Base-by-base conservation (phyloP, 495 filamentous ascomycete genomes). In the Penicillium soppii region DNA sequence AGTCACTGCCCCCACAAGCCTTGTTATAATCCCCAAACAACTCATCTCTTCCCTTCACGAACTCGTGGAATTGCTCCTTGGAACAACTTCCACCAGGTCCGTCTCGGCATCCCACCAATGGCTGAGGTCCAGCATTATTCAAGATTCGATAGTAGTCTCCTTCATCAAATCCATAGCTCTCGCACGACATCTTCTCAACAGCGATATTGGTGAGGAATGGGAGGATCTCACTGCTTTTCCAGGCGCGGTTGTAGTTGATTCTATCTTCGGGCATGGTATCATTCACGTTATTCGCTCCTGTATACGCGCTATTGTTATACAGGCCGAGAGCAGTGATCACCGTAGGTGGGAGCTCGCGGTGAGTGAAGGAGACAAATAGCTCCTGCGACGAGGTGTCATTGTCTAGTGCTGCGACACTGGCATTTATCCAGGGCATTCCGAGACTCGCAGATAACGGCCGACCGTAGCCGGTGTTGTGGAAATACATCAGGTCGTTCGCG, bases 401-500 rank as follows among this genome's bases (percentile, higher is more conserved):
- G 5, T 43, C 26, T 7, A 61, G 46, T 3, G 47, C 37, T 12
- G 36, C 38, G 4, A 49, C 17, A 35, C 50, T 57, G 12, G 58
- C 54, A 16, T 54, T 52, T 1, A 56, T 38, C 58, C 58, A 61
- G 2, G 58, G 58, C 17, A 48, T 36, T 15, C 60, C 60, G 22
- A 63, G 40, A n/a, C 27, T 43, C 0, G 53, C 46, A 2, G 52
- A 54, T 7, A 59, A n/a, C 9, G 40, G 30, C 0, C 57, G 50
- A 2, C 56, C 56, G 25, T 63, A 63, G 12, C 60, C 60, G 2
- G 53, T 40, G 50, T 63, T 63, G 43, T 63, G 51, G 50, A 63
- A 63, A 16, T 63, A 63, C 39, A 50, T 53, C 26, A 63, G 7
- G 47, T 63, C 60, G 29, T 57, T 58, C 7, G 52, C 50, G 40